phyloP scores from a whole-genome alignment of 2,329 filamentous ascomycete species.

The Colletotrichum nymphaeae region DNA sequence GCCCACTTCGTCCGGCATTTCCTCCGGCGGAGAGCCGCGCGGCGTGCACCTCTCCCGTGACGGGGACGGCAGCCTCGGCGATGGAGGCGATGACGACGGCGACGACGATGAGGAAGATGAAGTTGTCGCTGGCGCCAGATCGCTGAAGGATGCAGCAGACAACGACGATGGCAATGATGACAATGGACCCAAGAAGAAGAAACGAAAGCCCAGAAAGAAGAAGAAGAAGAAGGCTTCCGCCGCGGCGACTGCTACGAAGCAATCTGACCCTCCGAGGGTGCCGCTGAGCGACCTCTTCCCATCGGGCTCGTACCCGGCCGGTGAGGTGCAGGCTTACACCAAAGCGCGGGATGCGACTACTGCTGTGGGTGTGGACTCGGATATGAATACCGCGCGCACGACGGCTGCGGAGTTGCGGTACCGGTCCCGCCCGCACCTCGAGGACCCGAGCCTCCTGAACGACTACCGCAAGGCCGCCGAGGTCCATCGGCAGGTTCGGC shows the following conservation, averaged over 20 bases:
- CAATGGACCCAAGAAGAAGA: conserved; percentile 14
- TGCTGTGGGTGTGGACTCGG: neutral
- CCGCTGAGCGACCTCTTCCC: conserved; percentile 45
- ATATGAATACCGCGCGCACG: conserved; percentile 35
- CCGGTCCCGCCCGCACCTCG: conserved; percentile 38
- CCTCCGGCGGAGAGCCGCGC: conserved; percentile 53
- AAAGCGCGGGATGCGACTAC: conserved; percentile 19
- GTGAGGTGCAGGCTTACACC: conserved; percentile 43
- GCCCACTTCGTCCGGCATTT: conserved; percentile 35
- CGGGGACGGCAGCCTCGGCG: conserved; percentile 53
- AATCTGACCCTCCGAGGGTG: conserved; percentile 48
- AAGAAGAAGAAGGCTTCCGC: conserved; percentile 40
- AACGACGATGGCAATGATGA: neutral
- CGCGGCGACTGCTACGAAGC: conserved; percentile 31
- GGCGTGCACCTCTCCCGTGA: conserved; percentile 54
- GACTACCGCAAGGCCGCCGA: conserved; percentile 90
- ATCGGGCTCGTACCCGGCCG: conserved; percentile 42
- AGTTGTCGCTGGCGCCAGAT: neutral
- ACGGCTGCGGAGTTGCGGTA: conserved; percentile 42
- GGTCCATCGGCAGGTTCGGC: conserved; percentile 87
- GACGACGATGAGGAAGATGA: conserved; percentile 40
- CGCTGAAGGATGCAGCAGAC: neutral
- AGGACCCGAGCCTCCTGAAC: conserved; percentile 72
- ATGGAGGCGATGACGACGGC: conserved; percentile 44
- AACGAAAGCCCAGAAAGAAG: conserved; percentile 30